Evolutionary conservation across 768 basidiomycete species (phyloP).

Genomic region (Phanerochaete carnosa): DNA sequence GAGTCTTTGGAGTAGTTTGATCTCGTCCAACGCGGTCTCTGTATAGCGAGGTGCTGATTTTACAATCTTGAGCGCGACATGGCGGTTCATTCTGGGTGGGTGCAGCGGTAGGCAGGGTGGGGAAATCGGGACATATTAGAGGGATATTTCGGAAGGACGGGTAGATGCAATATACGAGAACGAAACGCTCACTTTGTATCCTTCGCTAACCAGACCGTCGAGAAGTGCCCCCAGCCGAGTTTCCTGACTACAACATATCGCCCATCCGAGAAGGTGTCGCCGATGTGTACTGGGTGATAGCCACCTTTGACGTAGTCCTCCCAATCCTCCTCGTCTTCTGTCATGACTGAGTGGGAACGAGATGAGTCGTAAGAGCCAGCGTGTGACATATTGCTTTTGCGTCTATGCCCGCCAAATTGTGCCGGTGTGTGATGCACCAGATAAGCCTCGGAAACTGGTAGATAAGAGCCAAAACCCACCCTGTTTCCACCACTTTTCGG

Average conservation of each 20-base stretch:
- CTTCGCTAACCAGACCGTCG: constrained; percentile 87
- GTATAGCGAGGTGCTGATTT: constrained; percentile 97
- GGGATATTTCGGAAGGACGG: not conserved
- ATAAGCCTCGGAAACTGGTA: constrained; percentile 2
- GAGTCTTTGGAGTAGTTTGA: constrained; percentile 94
- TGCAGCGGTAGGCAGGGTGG: not conserved
- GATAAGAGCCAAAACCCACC: constrained; percentile 11
- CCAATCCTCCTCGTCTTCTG: constrained; percentile 91
- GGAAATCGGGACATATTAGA: constrained; percentile 4
- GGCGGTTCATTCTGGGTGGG: constrained; percentile 76
- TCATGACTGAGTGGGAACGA: constrained; percentile 75
- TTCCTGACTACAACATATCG: constrained; percentile 92
- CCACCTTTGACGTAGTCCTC: constrained; percentile 77
- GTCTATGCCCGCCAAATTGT: constrained; percentile 2
- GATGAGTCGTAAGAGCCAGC: constrained; percentile 49
- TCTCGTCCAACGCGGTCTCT: constrained; percentile 97
- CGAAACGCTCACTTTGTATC: constrained; percentile 64
- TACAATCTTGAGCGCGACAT: constrained; percentile 98
- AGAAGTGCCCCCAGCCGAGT: constrained; percentile 94
- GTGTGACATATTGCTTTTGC: constrained; percentile 27
- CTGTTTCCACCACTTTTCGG: not conserved
- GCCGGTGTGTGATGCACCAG: constrained; percentile 8
- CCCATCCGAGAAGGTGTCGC: constrained; percentile 83
- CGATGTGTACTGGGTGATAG: constrained; percentile 93
- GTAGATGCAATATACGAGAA: constrained; percentile 3